These are phyloP conservation scores for Nemania abortiva DNA, from an alignment of 2,329 filamentous ascomycete genomes.

Conservation along the genomic window DNA sequence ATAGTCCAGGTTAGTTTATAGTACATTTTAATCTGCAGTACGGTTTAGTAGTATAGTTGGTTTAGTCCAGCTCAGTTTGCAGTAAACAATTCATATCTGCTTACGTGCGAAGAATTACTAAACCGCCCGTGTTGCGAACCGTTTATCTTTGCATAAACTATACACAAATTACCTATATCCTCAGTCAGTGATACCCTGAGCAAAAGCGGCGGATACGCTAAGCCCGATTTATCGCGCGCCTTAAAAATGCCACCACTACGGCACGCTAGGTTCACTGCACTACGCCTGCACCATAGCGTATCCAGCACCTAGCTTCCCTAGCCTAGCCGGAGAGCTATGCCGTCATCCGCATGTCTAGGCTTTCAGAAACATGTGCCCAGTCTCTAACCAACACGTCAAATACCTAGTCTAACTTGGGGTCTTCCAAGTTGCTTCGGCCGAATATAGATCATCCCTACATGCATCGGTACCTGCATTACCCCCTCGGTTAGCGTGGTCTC, in stretches of 20 bases:
- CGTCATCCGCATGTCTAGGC: not conserved
- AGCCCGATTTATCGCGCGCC: not conserved
- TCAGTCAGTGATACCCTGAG: not conserved
- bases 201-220: no score
- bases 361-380: not conserved
- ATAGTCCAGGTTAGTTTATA: not conserved
- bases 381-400: not conserved
- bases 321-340: not conserved
- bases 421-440: not conserved
- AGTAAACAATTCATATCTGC: not conserved
- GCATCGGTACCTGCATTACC: conserved; percentile 10
- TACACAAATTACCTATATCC: not conserved
- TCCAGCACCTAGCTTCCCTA: not conserved
- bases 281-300: not conserved
- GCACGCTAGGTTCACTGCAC: not conserved
- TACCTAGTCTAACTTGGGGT: not conserved
- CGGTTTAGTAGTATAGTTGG: not conserved
- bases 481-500: not conserved
- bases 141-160: not conserved
- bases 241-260: not conserved
- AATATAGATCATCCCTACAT: conserved; percentile 20
- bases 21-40: not conserved
- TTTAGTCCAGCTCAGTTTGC: not conserved
- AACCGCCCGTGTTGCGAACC: no score
- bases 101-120: no score